Conservation (phyloP, 495 filamentous ascomycete species). For the Xylaria grammica region DNA sequence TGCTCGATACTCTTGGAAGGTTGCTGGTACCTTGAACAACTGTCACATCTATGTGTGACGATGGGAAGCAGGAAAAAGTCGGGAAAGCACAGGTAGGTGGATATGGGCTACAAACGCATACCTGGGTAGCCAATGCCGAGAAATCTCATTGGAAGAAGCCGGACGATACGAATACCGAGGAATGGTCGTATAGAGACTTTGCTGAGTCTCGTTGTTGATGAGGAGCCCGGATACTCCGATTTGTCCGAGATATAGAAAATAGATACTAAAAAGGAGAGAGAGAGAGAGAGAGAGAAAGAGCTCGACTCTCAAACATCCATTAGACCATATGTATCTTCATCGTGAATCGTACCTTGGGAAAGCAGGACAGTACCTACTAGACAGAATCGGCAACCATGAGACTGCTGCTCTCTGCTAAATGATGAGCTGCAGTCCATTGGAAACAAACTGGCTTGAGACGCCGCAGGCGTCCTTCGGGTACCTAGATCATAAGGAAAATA, state of each 20-base stretch:
- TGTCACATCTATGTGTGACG: constrained; percentile 26
- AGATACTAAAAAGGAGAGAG: no score
- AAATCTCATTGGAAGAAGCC: constrained; percentile 14
- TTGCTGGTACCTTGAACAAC: constrained; percentile 24
- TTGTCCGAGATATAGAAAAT: neutral
- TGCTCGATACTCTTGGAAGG: constrained; percentile 16
- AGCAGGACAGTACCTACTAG: no score
- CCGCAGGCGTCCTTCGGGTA: no score
- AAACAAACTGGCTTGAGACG: no score
- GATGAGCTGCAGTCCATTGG: no score
- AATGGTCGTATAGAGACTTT: constrained; percentile 15
- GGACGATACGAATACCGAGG: neutral
- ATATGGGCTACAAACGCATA: constrained; percentile 33
- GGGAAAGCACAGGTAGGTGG: constrained; percentile 21
- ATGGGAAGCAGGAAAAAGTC: constrained; percentile 8
- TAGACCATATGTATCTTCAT: no score
- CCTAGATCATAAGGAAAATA: no score
- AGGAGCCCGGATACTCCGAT: neutral
- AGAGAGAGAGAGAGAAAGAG: no score
- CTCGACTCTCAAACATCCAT: no score
- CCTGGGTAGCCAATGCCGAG: constrained; percentile 23
- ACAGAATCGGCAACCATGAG: no score
- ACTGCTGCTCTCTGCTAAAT: no score
- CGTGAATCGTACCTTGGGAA: no score
- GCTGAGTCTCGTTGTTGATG: neutral